Base-by-base conservation (phyloP, 257 asterid genomes). In the Primulina huaijiensis region DNA sequence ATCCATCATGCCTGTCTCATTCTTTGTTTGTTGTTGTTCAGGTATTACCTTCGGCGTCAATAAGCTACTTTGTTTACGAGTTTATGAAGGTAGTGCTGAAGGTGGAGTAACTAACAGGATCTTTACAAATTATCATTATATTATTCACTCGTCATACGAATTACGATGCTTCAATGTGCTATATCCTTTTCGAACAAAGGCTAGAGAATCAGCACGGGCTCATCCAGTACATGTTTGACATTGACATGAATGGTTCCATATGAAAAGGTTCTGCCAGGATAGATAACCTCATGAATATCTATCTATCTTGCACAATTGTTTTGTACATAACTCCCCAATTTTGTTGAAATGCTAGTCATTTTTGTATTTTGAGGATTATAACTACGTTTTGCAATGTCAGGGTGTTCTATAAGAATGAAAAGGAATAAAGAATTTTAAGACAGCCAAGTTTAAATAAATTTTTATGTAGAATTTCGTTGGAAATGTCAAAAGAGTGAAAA, bases 11-110 rank as follows among this genome's bases (percentile, higher is more conserved):
- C 61, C 29, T 43, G 55, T 55, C n/a, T 27, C 3, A 3, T 40
- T 30, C 55, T 50, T n/a, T 62, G 72, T 35, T 63, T 63, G 5
- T 67, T 64, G 25, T 53, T 33, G 75, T 72, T 76, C 88, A 91
- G 97, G 97, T 90, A n/a, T 65, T 92, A 74, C 98, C 98, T 74
- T 92, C 98, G n/a, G 98, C 96, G 6, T 83, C 98, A 20, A 92
- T 89, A 71, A 85, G 98, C 85, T 92, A 86, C 85, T 92, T 92
- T 40, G 93, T 90, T 23, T 90, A 92, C 17, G 97, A 92, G 89
- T 92, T 86, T 86, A 85, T 92, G 98, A 92, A 90, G 97, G 79
- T 92, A 60, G 78, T 90, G 78, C 96, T 92, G 52, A 82, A 92
- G 77, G 96, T 85, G 77, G 95, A 86, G 77, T 90, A 84, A 87